Evolutionary conservation across 2,329 filamentous ascomycete species (phyloP).

Genomic region (Exophiala calicioides): DNA sequence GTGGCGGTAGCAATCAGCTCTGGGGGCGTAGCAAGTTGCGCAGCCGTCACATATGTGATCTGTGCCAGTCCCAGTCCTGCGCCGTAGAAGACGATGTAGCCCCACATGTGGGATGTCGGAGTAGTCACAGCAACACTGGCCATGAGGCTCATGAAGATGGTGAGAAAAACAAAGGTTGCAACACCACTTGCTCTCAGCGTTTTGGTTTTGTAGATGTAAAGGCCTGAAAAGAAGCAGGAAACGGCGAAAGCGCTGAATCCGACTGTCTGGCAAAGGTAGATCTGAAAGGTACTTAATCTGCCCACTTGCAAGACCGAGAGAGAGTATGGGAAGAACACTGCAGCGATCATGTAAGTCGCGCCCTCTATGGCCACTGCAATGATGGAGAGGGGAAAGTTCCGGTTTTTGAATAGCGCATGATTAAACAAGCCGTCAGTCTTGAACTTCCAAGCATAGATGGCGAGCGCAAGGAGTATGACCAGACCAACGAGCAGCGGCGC

Average conservation of each 20-base stretch:
- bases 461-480: slow-evolving; percentile 46
- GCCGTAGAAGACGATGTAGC: slow-evolving; percentile 20
- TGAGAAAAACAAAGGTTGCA: slow-evolving; percentile 7
- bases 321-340: slow-evolving; percentile 8
- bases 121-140: slow-evolving; percentile 12
- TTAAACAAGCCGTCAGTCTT: slow-evolving; percentile 51
- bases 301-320: slow-evolving; percentile 11
- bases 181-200: slow-evolving; percentile 10
- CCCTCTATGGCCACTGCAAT: slow-evolving; percentile 9
- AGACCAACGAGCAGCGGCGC: slow-evolving; percentile 51
- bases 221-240: slow-evolving; percentile 5
- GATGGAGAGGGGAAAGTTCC: slow-evolving; percentile 49
- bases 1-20: slow-evolving; percentile 21
- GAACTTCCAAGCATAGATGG: slow-evolving; percentile 58
- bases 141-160: slow-evolving; percentile 10
- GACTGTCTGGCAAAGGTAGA: slow-evolving; percentile 15
- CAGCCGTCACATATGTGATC: slow-evolving; percentile 15
- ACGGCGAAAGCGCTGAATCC: slow-evolving; percentile 13
- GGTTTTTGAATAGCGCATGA: slow-evolving; percentile 54
- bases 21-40: slow-evolving; percentile 21
- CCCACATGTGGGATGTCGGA: slow-evolving; percentile 15
- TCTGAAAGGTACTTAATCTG: slow-evolving; percentile 9
- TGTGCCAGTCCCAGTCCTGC: slow-evolving; percentile 10
- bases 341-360: slow-evolving; percentile 7
- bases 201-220: slow-evolving; percentile 18